phyloP scores from a whole-genome alignment of 2,329 filamentous ascomycete genomes.

The Botrytis porri region DNA sequence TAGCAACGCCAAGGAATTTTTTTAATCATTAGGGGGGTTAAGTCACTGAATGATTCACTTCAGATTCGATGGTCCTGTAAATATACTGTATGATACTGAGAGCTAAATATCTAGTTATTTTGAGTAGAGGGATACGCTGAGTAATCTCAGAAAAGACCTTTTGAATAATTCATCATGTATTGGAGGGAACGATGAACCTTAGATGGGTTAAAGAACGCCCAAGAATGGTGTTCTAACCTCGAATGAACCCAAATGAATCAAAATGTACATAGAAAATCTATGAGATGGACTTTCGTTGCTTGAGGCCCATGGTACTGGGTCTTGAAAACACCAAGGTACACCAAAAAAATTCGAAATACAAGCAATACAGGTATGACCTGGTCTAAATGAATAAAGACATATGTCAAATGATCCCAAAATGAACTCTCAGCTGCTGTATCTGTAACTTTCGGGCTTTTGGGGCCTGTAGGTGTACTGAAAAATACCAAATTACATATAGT shows the following conservation, averaged over 20 bases:
- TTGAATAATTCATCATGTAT: background rate
- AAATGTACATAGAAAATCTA: background rate
- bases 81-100: background rate
- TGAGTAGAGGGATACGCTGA: background rate
- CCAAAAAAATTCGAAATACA: background rate
- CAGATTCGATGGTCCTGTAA: background rate
- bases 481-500: background rate
- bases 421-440: fast-evolving
- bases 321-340: no score
- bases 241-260: background rate
- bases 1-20: background rate
- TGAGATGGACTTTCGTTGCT: background rate
- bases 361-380: fast-evolving
- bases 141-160: background rate
- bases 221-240: background rate
- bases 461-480: no score
- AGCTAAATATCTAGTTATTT: background rate
- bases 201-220: background rate
- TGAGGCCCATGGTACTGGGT: background rate
- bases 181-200: background rate
- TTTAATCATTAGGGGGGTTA: background rate
- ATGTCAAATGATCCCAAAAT: background rate
- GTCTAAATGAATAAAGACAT: background rate
- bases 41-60: background rate
- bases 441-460: no score